These are phyloP conservation scores for Ogataea polymorpha DNA, from an alignment of 805 yeast genomes.

Conservation along the genomic window DNA sequence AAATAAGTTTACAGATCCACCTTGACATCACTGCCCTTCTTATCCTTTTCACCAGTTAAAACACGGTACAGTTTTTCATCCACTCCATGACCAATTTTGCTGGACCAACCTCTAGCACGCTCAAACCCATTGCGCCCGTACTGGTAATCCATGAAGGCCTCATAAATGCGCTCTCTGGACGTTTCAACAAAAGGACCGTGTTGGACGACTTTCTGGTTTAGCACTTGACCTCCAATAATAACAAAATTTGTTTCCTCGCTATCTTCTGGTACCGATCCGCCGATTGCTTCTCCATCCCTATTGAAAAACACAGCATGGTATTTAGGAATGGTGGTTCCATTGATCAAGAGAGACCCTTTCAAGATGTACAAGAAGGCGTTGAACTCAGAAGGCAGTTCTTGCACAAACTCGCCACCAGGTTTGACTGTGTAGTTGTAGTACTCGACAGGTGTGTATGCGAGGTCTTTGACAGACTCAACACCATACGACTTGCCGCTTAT, in stretches of 20 bases:
- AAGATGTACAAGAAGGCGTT: slow-evolving; percentile 69
- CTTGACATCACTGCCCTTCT: slow-evolving; percentile 5
- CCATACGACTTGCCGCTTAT: slow-evolving; percentile 79
- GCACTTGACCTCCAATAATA: slow-evolving; percentile 69
- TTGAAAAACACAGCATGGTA: slow-evolving; percentile 61
- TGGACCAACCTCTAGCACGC: slow-evolving; percentile 57
- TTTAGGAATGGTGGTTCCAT: slow-evolving; percentile 41
- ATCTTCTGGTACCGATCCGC: slow-evolving; percentile 48
- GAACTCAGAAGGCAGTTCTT: slow-evolving; percentile 55
- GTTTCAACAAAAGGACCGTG: slow-evolving; percentile 91
- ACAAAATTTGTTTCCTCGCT: slow-evolving; percentile 58
- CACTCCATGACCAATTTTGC: slow-evolving; percentile 38
- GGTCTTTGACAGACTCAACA: slow-evolving; percentile 65
- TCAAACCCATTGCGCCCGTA: slow-evolving; percentile 67
- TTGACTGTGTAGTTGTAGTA: slow-evolving; percentile 64
- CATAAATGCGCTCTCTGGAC: slow-evolving; percentile 57
- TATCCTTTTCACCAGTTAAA: slow-evolving; percentile 21
- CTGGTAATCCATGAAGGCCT: slow-evolving; percentile 74
- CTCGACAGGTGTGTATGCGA: slow-evolving; percentile 79
- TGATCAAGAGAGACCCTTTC: slow-evolving; percentile 54
- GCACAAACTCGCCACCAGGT: slow-evolving; percentile 64
- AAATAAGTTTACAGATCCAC: slow-evolving; percentile 20
- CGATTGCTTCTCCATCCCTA: slow-evolving; percentile 60
- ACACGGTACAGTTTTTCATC: slow-evolving; percentile 25
- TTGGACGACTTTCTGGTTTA: slow-evolving; percentile 76